Evolutionary conservation across 106 monocot genomes (phyloP), one percentile per base, ranked within the genome.

Genomic region (Agapanthus africanus): DNA sequence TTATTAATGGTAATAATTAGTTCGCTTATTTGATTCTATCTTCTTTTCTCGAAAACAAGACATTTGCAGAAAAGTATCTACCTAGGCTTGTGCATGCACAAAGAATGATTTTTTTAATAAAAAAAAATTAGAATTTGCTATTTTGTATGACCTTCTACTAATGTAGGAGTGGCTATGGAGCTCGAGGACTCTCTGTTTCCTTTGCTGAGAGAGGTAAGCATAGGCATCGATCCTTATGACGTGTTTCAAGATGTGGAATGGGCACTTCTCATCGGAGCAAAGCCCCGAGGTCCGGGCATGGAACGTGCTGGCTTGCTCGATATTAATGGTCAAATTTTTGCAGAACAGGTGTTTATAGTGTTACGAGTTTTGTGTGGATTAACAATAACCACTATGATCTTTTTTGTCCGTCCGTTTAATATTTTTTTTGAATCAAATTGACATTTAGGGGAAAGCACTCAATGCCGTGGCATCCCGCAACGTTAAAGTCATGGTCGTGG

Each of bases 121-220:
- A n/a, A n/a, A n/a, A n/a, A n/a, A n/a, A n/a, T n/a, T n/a, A n/a
- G n/a, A n/a, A n/a, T n/a, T n/a, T n/a, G n/a, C n/a, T n/a, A n/a
- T n/a, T n/a, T n/a, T n/a, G n/a, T n/a, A n/a, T n/a, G n/a, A n/a
- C n/a, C n/a, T n/a, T n/a, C n/a, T n/a, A n/a, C n/a, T n/a, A n/a
- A n/a, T n/a, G n/a, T 51, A 97, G 97, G 97, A 62, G 97, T 97
- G 10, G 97, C 97, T 36, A 97, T 97, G 97, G 97, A 97, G 67
- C 63, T 97, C 67, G 97, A 97, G 67, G 97, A 97, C 66, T 97
- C 97, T 23, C 71, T 97, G 34, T 97, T 86, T 75, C 97, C 97
- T 70, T 76, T 92, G 74, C 59, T 97, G 44, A 80, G 97, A 46
- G 89, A 91, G 70, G 97, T 97, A 22, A 92, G 89, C 68, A 92